phyloP scores from a whole-genome alignment of 257 asterid genomes.

The Agastache rugosa region DNA sequence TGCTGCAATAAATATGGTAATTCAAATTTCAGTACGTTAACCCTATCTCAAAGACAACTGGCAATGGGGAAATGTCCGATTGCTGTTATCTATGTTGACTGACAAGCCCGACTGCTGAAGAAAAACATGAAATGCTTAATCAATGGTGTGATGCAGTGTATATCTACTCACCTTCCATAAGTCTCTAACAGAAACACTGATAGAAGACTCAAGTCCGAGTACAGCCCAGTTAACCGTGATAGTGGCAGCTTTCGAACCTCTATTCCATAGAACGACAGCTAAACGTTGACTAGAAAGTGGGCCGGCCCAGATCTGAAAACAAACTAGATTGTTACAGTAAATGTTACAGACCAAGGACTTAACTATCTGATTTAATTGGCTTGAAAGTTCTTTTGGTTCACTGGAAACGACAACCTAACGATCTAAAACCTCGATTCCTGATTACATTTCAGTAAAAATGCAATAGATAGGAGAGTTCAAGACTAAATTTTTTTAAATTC shows the following conservation, averaged over 20 bases:
- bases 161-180: slow-evolving; percentile 77
- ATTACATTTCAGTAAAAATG: not conserved
- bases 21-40: not conserved
- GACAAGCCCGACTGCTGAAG: not conserved
- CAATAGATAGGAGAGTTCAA: not conserved
- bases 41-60: no score
- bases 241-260: slow-evolving; percentile 64
- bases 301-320: slow-evolving; percentile 92
- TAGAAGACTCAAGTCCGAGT: slow-evolving; percentile 79
- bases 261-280: slow-evolving; percentile 85
- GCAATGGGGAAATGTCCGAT: no score
- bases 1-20: slow-evolving; percentile 60
- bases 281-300: slow-evolving; percentile 81
- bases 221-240: slow-evolving; percentile 68
- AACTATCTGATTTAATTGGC: not conserved
- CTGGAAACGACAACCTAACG: not conserved
- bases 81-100: not conserved
- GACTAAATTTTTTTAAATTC: no score
- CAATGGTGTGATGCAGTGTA: not conserved
- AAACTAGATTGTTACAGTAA: slow-evolving; percentile 1
- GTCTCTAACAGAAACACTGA: slow-evolving; percentile 73
- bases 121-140: not conserved
- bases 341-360: not conserved
- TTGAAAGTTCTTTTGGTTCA: not conserved
- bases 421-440: not conserved